Evolutionary conservation across 1,284 basidiomycete species (phyloP).

Genomic region (Takashimella tepidaria): DNA sequence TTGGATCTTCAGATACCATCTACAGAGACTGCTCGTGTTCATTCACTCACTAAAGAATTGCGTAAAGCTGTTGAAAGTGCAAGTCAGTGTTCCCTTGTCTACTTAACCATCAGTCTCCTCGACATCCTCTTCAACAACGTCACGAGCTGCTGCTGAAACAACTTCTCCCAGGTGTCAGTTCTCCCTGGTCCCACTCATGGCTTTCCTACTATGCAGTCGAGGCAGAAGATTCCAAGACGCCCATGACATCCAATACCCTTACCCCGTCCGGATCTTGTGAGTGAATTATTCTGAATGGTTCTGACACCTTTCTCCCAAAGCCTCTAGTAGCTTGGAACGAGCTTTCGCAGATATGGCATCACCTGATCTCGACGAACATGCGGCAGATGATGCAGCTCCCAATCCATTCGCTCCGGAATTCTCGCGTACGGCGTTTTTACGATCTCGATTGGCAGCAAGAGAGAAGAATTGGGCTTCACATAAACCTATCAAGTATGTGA

Average conservation of each 20-base stretch:
- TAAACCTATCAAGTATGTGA: constrained; percentile 13
- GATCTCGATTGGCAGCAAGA: constrained; percentile 28
- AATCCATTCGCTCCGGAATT: constrained; percentile 33
- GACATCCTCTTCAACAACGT: constrained; percentile 8
- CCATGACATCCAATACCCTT: constrained; percentile 2
- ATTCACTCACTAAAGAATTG: constrained; percentile 29
- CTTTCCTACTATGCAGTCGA: constrained; percentile 25
- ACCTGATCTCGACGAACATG: background rate
- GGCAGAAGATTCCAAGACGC: constrained; percentile 3
- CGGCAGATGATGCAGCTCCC: constrained; percentile 16
- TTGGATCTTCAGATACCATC: constrained; percentile 69
- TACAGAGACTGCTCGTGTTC: constrained; percentile 22
- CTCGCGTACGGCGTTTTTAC: constrained; percentile 26
- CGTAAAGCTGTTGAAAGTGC: constrained; percentile 6
- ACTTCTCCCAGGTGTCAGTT: too few relatives aligned
- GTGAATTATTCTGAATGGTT: background rate
- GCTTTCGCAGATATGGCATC: background rate
- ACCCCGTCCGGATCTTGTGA: background rate
- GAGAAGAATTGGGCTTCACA: constrained; percentile 30
- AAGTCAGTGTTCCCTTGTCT: constrained; percentile 5
- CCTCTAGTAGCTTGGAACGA: background rate
- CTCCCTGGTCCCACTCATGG: constrained; percentile 6
- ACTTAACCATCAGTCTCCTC: constrained; percentile 3
- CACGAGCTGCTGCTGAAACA: too few relatives aligned
- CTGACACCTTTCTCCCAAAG: background rate